These are phyloP conservation scores for Astrothelium subdiscretum DNA, from an alignment of 495 filamentous ascomycete species.

Conservation along the genomic window DNA sequence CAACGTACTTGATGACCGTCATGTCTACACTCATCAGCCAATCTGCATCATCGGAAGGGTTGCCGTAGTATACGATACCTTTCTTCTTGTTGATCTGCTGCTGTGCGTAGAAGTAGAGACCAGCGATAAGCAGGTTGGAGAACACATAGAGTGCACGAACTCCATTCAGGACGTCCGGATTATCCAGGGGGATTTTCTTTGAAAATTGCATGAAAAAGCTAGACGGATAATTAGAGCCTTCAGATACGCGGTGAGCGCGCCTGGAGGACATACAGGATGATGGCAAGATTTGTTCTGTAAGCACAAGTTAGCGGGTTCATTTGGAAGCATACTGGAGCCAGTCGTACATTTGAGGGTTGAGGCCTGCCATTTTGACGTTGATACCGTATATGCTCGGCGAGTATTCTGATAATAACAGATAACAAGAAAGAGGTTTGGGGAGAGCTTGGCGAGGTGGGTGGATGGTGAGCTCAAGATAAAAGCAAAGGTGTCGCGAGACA, in stretches of 20 bases:
- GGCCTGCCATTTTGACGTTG: slow-evolving; percentile 5
- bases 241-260: not conserved
- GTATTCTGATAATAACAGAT: not conserved
- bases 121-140: slow-evolving; percentile 80
- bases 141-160: slow-evolving; percentile 74
- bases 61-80: slow-evolving; percentile 53
- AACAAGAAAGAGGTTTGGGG: not conserved
- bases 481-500: not conserved
- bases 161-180: slow-evolving; percentile 70
- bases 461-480: not conserved
- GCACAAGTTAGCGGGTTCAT: slow-evolving; percentile 1
- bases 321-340: not conserved
- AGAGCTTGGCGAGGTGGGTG: no score
- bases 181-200: slow-evolving; percentile 91
- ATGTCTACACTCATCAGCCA: slow-evolving; percentile 48
- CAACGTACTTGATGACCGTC: slow-evolving; percentile 97
- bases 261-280: slow-evolving; percentile 18
- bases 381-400: not conserved
- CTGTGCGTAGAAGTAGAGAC: slow-evolving; percentile 75
- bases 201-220: slow-evolving; percentile 90
- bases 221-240: not conserved
- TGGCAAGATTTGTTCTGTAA: slow-evolving; percentile 23
- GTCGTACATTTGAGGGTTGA: slow-evolving; percentile 19
- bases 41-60: no score
- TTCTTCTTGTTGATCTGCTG: slow-evolving; percentile 82